Base-by-base conservation (phyloP, 225 moss, liverwort and hornwort genomes). In the Bryoerythrophyllum caledonicum region DNA sequence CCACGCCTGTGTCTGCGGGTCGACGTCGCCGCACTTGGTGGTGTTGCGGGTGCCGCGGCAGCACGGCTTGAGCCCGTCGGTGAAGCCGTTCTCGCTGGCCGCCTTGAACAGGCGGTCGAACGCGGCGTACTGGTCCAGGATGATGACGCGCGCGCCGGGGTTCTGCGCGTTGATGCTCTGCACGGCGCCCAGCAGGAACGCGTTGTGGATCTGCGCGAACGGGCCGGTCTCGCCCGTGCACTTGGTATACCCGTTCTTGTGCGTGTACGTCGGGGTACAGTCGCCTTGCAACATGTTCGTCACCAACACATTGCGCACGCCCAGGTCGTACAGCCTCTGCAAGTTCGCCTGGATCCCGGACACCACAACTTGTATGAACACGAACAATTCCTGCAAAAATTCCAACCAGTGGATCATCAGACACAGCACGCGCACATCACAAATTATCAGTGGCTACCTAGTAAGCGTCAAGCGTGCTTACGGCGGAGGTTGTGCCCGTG, bases 281-380 rank as follows among this genome's bases (percentile, higher is more conserved):
- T 80, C 78, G 12, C 1, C 0, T 11, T 73, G 72, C 3, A 46
- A 3, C 1, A 85, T 0, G 34, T 85, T 85, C 5, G 65, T 5
- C 1, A 88, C 85, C 83, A 88, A 32, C 12, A 88, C 76, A 60
- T 88, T 72, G 34, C 88, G 85, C 0, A 88, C 21, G 0, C 88
- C 88, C 3, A 85, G 53, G 54, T 88, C 79, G 63, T 88, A 88
- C 1, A 85, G 19, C 4, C 85, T 80, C 20, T 85, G 83, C 19
- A 88, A 21, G 8, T 71, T 88, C 12, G 83, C 37, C 73, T 81
- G 57, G 48, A 85, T 85, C 24, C 82, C 82, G 1, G 70, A 17
- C 3, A 88, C 44, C 15, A 88, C 74, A 0, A 21, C 51, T 28
- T 83, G 63, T 0, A 67, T 40, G 71, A 25, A 83, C 17, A 28